Evolutionary conservation across 176 grass and related monocot species (phyloP).

Genomic region (Chloris gayana): DNA sequence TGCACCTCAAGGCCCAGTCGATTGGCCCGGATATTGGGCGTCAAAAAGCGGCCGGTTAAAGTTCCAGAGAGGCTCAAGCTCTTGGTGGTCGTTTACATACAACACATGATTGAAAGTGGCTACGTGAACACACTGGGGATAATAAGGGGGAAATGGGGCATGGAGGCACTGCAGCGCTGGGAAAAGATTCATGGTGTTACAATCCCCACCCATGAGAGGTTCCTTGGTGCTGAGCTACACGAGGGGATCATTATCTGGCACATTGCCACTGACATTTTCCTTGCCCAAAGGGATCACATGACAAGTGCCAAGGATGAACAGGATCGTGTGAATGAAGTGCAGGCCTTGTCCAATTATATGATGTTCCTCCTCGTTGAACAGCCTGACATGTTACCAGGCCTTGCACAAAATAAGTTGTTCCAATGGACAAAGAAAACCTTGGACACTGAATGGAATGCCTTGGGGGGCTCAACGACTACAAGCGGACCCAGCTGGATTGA

Average conservation of each 20-base stretch:
- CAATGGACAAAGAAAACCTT: not conserved
- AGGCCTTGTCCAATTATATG: conserved; percentile 39
- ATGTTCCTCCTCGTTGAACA: conserved; percentile 37
- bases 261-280: conserved; percentile 41
- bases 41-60: not conserved
- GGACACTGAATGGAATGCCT: not conserved
- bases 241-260: conserved; percentile 56
- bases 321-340: not conserved
- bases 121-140: not conserved
- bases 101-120: not conserved
- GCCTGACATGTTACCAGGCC: conserved; percentile 35
- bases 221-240: not conserved
- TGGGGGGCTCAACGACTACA: not conserved
- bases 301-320: not conserved
- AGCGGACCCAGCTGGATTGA: not conserved
- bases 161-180: not conserved
- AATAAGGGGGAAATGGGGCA: not conserved
- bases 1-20: not conserved
- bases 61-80: not conserved
- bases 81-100: not conserved
- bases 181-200: not conserved
- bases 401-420: conserved; percentile 23
- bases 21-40: not conserved
- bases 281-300: not conserved
- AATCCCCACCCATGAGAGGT: not conserved